phyloP scores from a whole-genome alignment of 441 rosid species.

The Sinapis alba region DNA sequence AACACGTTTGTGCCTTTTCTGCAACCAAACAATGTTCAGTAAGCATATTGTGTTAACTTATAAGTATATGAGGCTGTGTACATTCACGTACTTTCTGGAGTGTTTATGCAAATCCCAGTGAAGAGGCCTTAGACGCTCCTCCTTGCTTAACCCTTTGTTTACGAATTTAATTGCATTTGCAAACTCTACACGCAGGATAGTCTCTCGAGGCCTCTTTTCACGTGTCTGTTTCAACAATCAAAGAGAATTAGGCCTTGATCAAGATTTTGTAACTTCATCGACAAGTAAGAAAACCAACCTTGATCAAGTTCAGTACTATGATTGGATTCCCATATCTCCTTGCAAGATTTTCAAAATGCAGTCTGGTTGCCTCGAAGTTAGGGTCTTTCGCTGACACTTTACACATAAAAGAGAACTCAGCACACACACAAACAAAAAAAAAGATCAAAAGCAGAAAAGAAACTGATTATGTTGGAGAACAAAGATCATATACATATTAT shows the following conservation, averaged over 20 bases:
- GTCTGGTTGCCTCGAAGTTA: constrained; percentile 67
- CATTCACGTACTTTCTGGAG: constrained; percentile 56
- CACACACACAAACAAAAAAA: neutral
- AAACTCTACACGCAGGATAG: constrained; percentile 70
- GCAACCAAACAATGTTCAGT: constrained; percentile 30
- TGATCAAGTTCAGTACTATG: constrained; percentile 69
- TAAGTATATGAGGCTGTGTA: constrained; percentile 15
- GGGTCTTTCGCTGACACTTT: constrained; percentile 66
- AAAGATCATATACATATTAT: constrained; percentile 56
- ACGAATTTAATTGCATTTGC: constrained; percentile 63
- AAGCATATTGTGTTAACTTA: neutral
- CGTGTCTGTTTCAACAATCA: constrained; percentile 47
- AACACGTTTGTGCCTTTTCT: constrained; percentile 62
- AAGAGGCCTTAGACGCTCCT: constrained; percentile 64
- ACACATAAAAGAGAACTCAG: constrained; percentile 36
- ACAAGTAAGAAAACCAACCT: constrained; percentile 45
- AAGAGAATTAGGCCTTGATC: constrained; percentile 17
- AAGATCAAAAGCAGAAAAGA: neutral
- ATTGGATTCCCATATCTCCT: constrained; percentile 83
- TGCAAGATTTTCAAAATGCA: constrained; percentile 71
- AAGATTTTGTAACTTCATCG: constrained; percentile 9
- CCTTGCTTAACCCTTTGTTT: constrained; percentile 56
- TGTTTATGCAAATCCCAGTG: constrained; percentile 78
- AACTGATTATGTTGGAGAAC: constrained; percentile 15
- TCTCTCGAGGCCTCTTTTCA: constrained; percentile 81